Evolutionary conservation across 257 asterid species (phyloP).

Genomic region (Verbena officinalis): DNA sequence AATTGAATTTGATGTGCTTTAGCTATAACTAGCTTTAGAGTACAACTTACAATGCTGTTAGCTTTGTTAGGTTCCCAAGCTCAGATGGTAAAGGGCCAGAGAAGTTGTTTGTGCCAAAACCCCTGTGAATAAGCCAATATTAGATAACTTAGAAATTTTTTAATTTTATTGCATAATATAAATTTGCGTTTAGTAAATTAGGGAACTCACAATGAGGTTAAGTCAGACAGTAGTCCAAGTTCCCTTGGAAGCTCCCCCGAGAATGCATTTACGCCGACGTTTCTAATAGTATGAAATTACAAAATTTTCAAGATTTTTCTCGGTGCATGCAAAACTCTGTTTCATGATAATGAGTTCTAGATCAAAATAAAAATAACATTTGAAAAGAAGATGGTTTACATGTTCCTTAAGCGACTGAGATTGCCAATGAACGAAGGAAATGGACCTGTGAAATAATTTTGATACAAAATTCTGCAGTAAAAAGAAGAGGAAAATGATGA

Average conservation of each 20-base stretch:
- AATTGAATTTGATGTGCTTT: no score
- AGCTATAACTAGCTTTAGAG: neutral
- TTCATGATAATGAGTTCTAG: no score
- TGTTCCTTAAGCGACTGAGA: no score
- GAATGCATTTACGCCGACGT: conserved; percentile 57
- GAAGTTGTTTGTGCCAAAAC: conserved; percentile 64
- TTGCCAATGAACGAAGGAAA: no score
- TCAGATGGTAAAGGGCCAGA: conserved; percentile 75
- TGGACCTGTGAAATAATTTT: no score
- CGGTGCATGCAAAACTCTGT: no score
- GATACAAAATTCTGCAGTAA: no score
- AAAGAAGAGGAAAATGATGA: no score
- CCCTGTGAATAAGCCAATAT: conserved; percentile 38
- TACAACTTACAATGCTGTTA: conserved; percentile 56
- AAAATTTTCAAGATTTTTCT: no score
- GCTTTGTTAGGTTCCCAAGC: conserved; percentile 60
- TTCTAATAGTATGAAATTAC: conserved; percentile 35
- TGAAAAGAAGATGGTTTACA: no score
- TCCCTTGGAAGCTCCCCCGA: conserved; percentile 77
- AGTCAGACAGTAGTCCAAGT: conserved; percentile 67
- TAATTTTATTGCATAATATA: no score
- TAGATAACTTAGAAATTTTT: neutral
- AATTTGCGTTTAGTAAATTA: neutral
- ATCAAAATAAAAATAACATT: no score
- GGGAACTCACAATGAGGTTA: conserved; percentile 57